Evolutionary conservation across 805 yeast genomes (phyloP).

Genomic region (Candida alai): DNA sequence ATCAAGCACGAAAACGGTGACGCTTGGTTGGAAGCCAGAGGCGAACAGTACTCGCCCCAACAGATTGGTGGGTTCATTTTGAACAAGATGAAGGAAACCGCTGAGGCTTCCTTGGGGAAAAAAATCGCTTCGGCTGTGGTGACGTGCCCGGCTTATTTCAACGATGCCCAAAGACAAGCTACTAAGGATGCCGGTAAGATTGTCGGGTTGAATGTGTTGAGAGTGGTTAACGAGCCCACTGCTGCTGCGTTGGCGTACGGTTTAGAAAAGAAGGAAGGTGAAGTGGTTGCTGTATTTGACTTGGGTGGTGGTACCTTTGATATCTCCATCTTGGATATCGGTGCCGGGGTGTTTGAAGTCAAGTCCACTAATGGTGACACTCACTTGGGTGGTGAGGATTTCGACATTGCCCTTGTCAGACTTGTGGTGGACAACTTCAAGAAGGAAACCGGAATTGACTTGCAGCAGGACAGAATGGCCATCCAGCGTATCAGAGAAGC

Average conservation of each 20-base stretch:
- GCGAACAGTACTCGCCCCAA: constrained; percentile 86
- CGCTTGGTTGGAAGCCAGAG: constrained; percentile 93
- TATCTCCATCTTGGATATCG: constrained; percentile 93
- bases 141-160: constrained; percentile 87
- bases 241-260: constrained; percentile 96
- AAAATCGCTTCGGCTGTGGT: constrained; percentile 84
- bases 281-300: constrained; percentile 93
- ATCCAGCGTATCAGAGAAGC: constrained; percentile 85
- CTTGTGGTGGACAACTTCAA: constrained; percentile 77
- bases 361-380: constrained; percentile 97
- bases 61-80: constrained; percentile 91
- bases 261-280: constrained; percentile 73
- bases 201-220: constrained; percentile 86
- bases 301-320: constrained; percentile 99
- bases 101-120: constrained; percentile 88
- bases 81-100: constrained; percentile 98
- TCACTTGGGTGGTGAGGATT: constrained; percentile 91
- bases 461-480: constrained; percentile 66
- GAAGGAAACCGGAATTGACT: constrained; percentile 65
- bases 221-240: constrained; percentile 89
- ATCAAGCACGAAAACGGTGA: constrained; percentile 90
- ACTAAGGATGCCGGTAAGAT: constrained; percentile 97
- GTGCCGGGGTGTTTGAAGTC: constrained; percentile 97
- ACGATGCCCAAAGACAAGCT: constrained; percentile 90
- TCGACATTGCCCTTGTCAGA: constrained; percentile 83